Conservation (phyloP, 352 stramenopile genomes). For the Globisporangium radiosum region DNA sequence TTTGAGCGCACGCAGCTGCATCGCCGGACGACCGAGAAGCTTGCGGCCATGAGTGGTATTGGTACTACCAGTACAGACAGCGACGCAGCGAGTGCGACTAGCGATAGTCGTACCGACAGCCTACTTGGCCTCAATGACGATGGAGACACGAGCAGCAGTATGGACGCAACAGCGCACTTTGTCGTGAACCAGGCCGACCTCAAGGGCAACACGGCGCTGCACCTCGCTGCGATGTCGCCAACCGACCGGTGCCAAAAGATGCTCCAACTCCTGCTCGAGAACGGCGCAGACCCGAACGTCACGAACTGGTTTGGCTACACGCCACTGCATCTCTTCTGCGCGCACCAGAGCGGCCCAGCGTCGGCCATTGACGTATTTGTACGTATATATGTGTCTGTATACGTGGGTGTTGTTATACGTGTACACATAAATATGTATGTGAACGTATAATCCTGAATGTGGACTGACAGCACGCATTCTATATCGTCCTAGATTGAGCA, state of each 20-base stretch:
- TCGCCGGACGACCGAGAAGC: constrained; percentile 8
- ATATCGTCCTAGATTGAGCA: constrained; percentile 58
- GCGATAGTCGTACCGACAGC: neutral
- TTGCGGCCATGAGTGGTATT: neutral
- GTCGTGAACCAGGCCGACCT: constrained; percentile 79
- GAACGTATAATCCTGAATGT: neutral
- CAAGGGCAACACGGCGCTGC: constrained; percentile 79
- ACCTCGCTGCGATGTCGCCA: constrained; percentile 80
- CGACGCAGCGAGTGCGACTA: constrained; percentile 1
- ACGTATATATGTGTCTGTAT: constrained; percentile 20
- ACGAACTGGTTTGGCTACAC: constrained; percentile 87
- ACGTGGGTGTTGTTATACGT: neutral
- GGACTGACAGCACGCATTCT: neutral
- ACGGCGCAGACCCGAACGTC: constrained; percentile 66
- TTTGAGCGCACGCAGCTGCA: constrained; percentile 11
- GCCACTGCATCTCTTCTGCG: constrained; percentile 78
- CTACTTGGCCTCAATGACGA: constrained; percentile 7
- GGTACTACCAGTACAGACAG: constrained; percentile 10
- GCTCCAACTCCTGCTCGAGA: constrained; percentile 74
- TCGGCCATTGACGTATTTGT: constrained; percentile 78
- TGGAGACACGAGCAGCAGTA: constrained; percentile 3
- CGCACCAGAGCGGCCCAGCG: constrained; percentile 62
- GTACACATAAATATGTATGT: neutral
- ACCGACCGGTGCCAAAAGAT: constrained; percentile 77
- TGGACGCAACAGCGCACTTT: constrained; percentile 27